Conservation (phyloP, 495 filamentous ascomycete genomes). For the Penicillium arizonense region DNA sequence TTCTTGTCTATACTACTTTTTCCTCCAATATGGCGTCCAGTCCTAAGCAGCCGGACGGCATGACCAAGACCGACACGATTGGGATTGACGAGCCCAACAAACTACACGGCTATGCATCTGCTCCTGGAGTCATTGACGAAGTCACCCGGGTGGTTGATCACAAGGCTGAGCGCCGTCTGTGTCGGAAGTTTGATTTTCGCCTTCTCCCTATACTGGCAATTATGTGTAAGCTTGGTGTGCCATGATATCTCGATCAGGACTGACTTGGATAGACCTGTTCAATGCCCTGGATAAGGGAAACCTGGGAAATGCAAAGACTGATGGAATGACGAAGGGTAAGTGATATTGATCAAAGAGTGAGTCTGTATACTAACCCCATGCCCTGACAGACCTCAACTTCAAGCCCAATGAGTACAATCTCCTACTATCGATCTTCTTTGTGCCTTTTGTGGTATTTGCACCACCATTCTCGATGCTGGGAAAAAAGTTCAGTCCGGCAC, state of each 20-base stretch:
- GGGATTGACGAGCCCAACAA: conserved; percentile 32
- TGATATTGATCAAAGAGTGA: background rate
- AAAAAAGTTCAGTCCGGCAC: conserved; percentile 63
- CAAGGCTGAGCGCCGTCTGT: conserved; percentile 59
- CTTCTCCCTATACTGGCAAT: conserved; percentile 61
- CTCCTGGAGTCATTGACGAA: conserved; percentile 31
- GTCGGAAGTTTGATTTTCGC: conserved; percentile 62
- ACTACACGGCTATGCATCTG: conserved; percentile 26
- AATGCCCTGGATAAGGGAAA: conserved; percentile 69
- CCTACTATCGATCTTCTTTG: conserved; percentile 70
- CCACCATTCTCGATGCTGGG: conserved; percentile 65
- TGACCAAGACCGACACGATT: conserved; percentile 17
- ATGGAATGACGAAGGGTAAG: conserved; percentile 48
- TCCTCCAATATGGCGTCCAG: conserved; percentile 16
- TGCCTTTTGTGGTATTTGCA: conserved; percentile 73
- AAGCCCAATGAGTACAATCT: conserved; percentile 66
- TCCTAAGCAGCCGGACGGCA: conserved; percentile 12
- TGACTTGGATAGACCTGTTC: conserved; percentile 46
- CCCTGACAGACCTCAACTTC: conserved; percentile 51
- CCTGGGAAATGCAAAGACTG: conserved; percentile 69
- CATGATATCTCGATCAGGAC: background rate
- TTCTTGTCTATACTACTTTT: conserved; percentile 2
- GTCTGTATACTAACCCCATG: background rate
- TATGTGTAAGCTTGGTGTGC: conserved; percentile 50
- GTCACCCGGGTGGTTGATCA: conserved; percentile 39